Conservation (phyloP, 140 eudicot genomes). For the Flaveria floridana region DNA sequence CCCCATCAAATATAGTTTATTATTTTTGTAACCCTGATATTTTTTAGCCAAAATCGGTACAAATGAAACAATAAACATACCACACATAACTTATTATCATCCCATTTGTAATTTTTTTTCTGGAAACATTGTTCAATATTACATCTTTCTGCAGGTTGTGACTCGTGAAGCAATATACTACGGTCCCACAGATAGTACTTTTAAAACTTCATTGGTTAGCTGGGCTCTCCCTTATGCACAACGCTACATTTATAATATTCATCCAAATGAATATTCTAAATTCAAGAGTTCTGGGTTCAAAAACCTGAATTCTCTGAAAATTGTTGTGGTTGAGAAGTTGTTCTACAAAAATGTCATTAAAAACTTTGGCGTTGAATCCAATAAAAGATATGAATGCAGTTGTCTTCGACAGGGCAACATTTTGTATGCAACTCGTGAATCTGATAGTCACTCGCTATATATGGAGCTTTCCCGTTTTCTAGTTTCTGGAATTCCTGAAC, state of each 20-base stretch:
- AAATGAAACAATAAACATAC: neutral
- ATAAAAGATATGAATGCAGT: slow-evolving; percentile 58
- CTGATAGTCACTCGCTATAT: slow-evolving; percentile 72
- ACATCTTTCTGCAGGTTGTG: slow-evolving; percentile 54
- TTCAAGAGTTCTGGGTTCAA: slow-evolving; percentile 60
- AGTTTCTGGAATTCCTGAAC: slow-evolving; percentile 50
- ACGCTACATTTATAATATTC: slow-evolving; percentile 59
- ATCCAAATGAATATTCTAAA: slow-evolving; percentile 59
- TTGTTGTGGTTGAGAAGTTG: slow-evolving; percentile 75
- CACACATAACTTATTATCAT: neutral
- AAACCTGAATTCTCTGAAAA: slow-evolving; percentile 36
- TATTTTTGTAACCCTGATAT: neutral
- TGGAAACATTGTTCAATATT: neutral
- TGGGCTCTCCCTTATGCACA: slow-evolving; percentile 96
- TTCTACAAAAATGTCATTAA: slow-evolving; percentile 69
- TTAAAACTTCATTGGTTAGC: slow-evolving; percentile 54
- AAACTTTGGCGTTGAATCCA: slow-evolving; percentile 46
- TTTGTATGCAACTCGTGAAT: slow-evolving; percentile 57
- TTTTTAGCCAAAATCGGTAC: slow-evolving; percentile 6
- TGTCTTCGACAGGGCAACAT: slow-evolving; percentile 67
- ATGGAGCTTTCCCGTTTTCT: slow-evolving; percentile 75
- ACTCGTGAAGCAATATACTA: slow-evolving; percentile 83
- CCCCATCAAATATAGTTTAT: slow-evolving; percentile 10
- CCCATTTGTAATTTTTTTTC: neutral
- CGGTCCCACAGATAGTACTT: slow-evolving; percentile 63